phyloP scores from a whole-genome alignment of 805 yeast species.

The Lipomyces orientalis region DNA sequence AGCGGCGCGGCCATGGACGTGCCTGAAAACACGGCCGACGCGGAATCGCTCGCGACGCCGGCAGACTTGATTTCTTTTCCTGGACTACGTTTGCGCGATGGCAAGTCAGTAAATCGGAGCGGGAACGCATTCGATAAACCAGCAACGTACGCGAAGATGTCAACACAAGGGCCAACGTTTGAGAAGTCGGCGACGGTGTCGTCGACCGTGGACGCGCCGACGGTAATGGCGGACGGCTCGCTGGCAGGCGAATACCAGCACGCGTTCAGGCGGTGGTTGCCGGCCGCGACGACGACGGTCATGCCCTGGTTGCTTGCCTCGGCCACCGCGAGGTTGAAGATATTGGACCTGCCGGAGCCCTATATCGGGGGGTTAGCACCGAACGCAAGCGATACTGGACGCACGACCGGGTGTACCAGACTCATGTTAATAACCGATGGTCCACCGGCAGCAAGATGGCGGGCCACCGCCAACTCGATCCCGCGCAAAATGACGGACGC shows the following conservation, averaged over 20 bases:
- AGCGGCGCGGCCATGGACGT: slow-evolving; percentile 99
- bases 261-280: slow-evolving; percentile 91
- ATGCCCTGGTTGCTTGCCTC: slow-evolving; percentile 89
- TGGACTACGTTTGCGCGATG: slow-evolving; percentile 48
- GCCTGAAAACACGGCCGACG: slow-evolving; percentile 52
- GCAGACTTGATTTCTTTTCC: slow-evolving; percentile 77
- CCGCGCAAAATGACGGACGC: slow-evolving; percentile 86
- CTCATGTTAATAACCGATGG: slow-evolving; percentile 63
- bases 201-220: slow-evolving; percentile 14
- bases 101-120: slow-evolving; percentile 46
- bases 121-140: slow-evolving; percentile 53
- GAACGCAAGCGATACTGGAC: slow-evolving; percentile 12
- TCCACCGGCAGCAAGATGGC: slow-evolving; percentile 51
- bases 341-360: slow-evolving; percentile 50
- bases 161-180: slow-evolving; percentile 14
- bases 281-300: slow-evolving; percentile 94
- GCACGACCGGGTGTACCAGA: slow-evolving; percentile 67
- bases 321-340: slow-evolving; percentile 85
- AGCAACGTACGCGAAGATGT: slow-evolving; percentile 51
- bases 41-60: slow-evolving; percentile 40
- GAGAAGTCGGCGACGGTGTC: slow-evolving; percentile 14
- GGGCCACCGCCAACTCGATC: slow-evolving; percentile 79
- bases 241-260: slow-evolving; percentile 92
- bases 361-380: background rate
- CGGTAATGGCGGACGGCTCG: slow-evolving; percentile 82